Percentiles rank a stretch among this genome's conserved stretches.
Evolutionary conservation across 306 rosid species (phyloP).

Genomic region (Spatholobus suberectus): DNA sequence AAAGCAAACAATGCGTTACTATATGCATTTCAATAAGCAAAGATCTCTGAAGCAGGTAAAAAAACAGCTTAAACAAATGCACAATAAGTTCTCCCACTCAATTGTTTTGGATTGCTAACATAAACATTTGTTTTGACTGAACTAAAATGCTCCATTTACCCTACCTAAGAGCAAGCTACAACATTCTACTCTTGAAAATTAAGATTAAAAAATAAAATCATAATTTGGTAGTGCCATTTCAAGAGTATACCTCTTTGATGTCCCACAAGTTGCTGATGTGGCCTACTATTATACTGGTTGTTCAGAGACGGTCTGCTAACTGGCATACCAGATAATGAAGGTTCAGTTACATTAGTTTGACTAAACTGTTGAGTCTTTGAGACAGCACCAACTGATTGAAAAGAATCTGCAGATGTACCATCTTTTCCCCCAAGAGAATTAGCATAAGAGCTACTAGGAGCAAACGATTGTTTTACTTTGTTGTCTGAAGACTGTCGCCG

Average conservation of each 20-base stretch:
- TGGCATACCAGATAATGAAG: constrained; percentile 58
- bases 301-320: constrained; percentile 60
- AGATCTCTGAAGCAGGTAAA: neutral
- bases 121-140: neutral
- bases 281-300: constrained; percentile 68
- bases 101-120: neutral
- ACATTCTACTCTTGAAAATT: constrained; percentile 9
- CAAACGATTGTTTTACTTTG: constrained; percentile 58
- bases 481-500: constrained; percentile 76
- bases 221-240: neutral
- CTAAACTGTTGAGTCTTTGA: constrained; percentile 66
- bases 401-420: constrained; percentile 67
- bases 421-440: constrained; percentile 65
- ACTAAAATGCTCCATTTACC: neutral
- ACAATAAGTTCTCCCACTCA: neutral
- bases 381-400: constrained; percentile 61
- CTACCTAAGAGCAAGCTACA: neutral
- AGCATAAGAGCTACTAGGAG: constrained; percentile 62
- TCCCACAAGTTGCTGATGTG: constrained; percentile 75
- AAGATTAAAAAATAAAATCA: constrained; percentile 24
- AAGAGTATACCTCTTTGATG: constrained; percentile 86
- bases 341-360: constrained; percentile 62
- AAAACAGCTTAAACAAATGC: neutral
- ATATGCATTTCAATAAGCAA: constrained; percentile 19
- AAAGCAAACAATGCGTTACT: neutral